These are phyloP conservation scores for Eremothecium cymbalariae DNA, from an alignment of 1,139 yeast genomes.

Conservation along the genomic window DNA sequence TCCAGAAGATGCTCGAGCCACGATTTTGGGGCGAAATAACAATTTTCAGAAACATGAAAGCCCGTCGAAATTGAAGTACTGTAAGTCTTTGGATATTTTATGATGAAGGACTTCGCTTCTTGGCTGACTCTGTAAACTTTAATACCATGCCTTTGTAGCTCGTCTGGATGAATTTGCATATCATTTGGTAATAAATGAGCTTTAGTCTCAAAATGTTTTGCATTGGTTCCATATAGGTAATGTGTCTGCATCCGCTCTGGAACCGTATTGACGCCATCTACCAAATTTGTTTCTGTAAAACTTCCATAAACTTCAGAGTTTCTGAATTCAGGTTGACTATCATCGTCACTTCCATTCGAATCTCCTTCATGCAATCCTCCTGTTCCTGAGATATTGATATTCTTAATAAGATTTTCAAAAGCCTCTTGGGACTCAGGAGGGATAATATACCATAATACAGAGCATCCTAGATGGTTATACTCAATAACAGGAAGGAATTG, in stretches of 20 bases:
- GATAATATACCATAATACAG: slow-evolving; percentile 72
- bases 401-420: slow-evolving; percentile 45
- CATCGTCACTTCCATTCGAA: slow-evolving; percentile 12
- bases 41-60: slow-evolving; percentile 46
- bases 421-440: slow-evolving; percentile 59
- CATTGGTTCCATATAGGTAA: slow-evolving; percentile 15
- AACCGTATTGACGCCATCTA: slow-evolving; percentile 14
- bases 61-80: slow-evolving; percentile 47
- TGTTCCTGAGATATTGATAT: slow-evolving; percentile 14
- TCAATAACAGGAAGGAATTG: slow-evolving; percentile 61
- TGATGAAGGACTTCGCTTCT: slow-evolving; percentile 51
- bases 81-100: slow-evolving; percentile 50
- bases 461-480: slow-evolving; percentile 62
- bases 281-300: slow-evolving; percentile 18
- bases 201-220: slow-evolving; percentile 8
- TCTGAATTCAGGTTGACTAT: slow-evolving; percentile 10
- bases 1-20: slow-evolving; percentile 48
- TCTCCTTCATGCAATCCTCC: slow-evolving; percentile 8
- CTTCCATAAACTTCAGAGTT: slow-evolving; percentile 20
- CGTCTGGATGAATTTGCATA: slow-evolving; percentile 39
- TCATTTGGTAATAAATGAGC: slow-evolving; percentile 20
- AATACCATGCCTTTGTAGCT: slow-evolving; percentile 42
- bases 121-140: slow-evolving; percentile 42
- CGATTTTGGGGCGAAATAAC: slow-evolving; percentile 47
- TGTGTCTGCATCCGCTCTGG: slow-evolving; percentile 14